Base-by-base conservation (phyloP, 306 rosid species). In the Sophora flavescens region DNA sequence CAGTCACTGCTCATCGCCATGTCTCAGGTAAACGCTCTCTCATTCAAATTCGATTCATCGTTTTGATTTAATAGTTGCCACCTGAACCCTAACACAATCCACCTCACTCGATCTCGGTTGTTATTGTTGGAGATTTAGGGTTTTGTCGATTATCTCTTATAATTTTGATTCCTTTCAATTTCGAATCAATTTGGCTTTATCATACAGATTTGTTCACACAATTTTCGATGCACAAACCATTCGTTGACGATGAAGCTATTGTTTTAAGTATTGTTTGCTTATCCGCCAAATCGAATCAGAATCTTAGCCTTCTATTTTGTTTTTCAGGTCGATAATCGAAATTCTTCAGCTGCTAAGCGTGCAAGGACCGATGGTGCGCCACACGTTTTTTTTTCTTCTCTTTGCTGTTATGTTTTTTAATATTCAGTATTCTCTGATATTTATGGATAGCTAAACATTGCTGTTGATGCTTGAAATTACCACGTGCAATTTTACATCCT, bases 301-400 rank as follows among this genome's bases (percentile, higher is more conserved):
- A 63, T 56, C 58, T 76, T 48, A 35, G 5, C 14, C 12, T 52
- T 74, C 4, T 6, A 2, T 18, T 81, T 36, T 59, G 9, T 8
- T 11, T 41, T 84, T 61, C 87, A 95, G 99, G 93, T 92, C 54
- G 99, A 92, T 82, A 91, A 86, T 85, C 89, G 99, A 80, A 92
- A 91, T 81, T 96, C 99, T 38, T 96, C 99, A 12, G 98, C 99
- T 14, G 82, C 93, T 33, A 96, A 96, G 91, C 99, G 99, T 68
- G 99, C 99, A 22, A 82, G 99, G 90, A 92, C 99, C 61, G 99
- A 96, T 78, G 99, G 99, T 96, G 79, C 32, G 81, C 70, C 9
- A 11, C 39, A 16, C 41, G 42, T n/a, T 16, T 12, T 4, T 15
- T 51, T 10, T 47, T n/a, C n/a, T n/a, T n/a, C n/a, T n/a, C n/a